These are phyloP conservation scores for Rauvolfia tetraphylla DNA, from an alignment of 257 asterid species.

Conservation along the genomic window DNA sequence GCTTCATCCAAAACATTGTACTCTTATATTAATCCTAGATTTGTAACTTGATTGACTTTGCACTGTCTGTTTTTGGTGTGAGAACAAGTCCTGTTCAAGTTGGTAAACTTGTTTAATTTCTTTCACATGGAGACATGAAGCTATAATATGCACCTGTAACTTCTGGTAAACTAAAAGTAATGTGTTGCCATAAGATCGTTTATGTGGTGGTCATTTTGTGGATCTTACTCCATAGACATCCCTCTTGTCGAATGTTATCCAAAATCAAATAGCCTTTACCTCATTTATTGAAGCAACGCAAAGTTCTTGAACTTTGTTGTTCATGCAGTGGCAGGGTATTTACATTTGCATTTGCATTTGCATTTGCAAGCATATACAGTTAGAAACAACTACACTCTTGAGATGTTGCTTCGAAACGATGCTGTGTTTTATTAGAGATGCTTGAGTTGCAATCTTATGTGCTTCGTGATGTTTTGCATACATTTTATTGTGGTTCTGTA, in stretches of 20 bases:
- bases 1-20: not conserved
- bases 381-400: no score
- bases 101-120: not conserved
- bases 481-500: not conserved
- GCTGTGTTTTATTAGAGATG: not conserved
- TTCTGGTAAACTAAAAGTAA: not conserved
- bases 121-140: not conserved
- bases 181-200: not conserved
- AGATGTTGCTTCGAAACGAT: no score
- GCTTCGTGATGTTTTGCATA: not conserved
- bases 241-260: not conserved
- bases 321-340: not conserved
- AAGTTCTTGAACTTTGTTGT: no score
- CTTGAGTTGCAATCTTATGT: not conserved
- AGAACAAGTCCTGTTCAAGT: not conserved
- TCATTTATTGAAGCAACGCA: not conserved
- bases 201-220: not conserved
- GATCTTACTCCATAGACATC: not conserved
- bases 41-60: not conserved
- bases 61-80: not conserved
- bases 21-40: not conserved
- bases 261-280: not conserved
- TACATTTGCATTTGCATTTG: not conserved
- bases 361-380: no score
- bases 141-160: not conserved